Base-by-base conservation (phyloP, 2,329 filamentous ascomycete genomes). In the Diaporthe longicolla region DNA sequence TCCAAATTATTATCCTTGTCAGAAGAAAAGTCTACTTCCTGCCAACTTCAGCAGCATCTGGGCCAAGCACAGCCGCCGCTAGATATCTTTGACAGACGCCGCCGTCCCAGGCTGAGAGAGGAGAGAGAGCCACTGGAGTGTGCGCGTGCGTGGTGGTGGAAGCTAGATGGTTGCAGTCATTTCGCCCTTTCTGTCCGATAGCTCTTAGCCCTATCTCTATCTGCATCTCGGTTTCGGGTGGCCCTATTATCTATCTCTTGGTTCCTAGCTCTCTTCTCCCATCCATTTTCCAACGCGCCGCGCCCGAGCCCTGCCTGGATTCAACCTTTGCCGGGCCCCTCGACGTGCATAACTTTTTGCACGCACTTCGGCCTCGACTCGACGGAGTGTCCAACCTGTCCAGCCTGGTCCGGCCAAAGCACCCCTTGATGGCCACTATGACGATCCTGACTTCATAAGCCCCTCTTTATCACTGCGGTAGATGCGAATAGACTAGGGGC, bases 361-460 rank as follows among this genome's bases (percentile, higher is more conserved):
- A 40, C 29, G 37, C 4, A 61, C 37, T 43, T 37, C 35, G 57
- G 50, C 65, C 48, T 45, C 32, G 58, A 54, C 61, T 45, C 70
- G 40, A 40, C n/a, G n/a, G n/a, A 15, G 37, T 57, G 37, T 55
- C 59, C 58, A 66, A 37, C 50, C 70, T 43, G 48, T 37, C 37
- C 6, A 8, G 37, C 37, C 37, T 40, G 37, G 37, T 13, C 37
- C 24, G 73, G 48, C 58, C 54, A 40, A 19, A 37, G 11, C 45
- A 72, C 55, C 70, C 63, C 72, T 75, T 75, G 74, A 74, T 75
- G 74, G 74, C 72, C 68, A 45, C 59, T 48, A 50, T 75, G 74
- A 65, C 66, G 59, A 70, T 24, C 45, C 55, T 59, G 74, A 63
- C 74, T 74, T 61, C 55, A 59, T 75, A 75, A 68, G 68, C 72